Conservation (phyloP, 768 basidiomycete genomes). For the Rhodotorula kratochvilovae region DNA sequence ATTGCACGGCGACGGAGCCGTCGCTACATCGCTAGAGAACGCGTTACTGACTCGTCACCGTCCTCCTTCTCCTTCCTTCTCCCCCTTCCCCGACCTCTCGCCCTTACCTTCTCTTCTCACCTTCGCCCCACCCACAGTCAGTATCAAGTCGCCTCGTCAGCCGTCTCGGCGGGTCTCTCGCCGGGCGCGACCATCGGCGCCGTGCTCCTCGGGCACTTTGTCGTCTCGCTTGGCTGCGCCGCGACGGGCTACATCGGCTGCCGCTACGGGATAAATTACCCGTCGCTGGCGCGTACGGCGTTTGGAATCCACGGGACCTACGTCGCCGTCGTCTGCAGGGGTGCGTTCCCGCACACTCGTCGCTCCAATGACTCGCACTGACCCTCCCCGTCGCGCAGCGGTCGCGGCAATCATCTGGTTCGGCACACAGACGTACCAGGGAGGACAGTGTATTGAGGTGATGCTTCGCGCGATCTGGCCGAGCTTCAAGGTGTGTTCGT, state of each 20-base stretch:
- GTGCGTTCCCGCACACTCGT: not conserved
- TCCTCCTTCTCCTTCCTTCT: no score
- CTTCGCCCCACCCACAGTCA: not conserved
- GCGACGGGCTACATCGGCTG: slow-evolving; percentile 24
- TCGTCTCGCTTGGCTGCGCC: slow-evolving; percentile 26
- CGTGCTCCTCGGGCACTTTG: slow-evolving; percentile 37
- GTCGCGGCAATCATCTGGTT: slow-evolving; percentile 35
- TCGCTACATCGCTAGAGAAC: no score
- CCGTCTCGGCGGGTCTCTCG: slow-evolving; percentile 28
- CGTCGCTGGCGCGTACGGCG: not conserved
- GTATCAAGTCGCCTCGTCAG: slow-evolving; percentile 31
- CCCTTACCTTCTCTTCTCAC: no score
- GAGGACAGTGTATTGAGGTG: slow-evolving; percentile 31
- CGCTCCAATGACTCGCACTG: not conserved
- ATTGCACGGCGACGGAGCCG: no score
- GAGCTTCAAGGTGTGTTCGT: not conserved
- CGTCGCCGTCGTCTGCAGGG: slow-evolving; percentile 23
- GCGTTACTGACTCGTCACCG: no score
- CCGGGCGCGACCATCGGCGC: slow-evolving; percentile 38
- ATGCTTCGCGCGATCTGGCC: slow-evolving; percentile 42
- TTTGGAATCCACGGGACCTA: slow-evolving; percentile 38
- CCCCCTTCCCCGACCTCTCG: no score
- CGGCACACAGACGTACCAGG: slow-evolving; percentile 38
- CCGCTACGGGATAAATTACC: slow-evolving; percentile 38
- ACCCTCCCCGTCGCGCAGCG: not conserved